phyloP scores from a whole-genome alignment of 441 rosid species.

The Viola pubescens region DNA sequence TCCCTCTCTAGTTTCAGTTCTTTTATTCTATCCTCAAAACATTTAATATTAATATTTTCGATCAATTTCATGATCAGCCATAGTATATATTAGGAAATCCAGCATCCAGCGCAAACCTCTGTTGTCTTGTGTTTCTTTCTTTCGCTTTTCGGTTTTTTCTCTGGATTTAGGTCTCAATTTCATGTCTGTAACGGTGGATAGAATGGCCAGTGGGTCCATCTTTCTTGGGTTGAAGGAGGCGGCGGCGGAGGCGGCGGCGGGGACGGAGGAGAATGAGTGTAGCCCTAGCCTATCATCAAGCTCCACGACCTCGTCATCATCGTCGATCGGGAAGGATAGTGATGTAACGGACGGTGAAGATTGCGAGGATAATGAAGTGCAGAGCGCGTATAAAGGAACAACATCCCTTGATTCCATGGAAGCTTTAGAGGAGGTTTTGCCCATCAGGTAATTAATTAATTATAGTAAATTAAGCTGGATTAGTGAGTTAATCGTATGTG shows the following conservation, averaged over 20 bases:
- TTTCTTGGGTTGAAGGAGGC: not conserved
- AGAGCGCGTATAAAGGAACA: constrained; percentile 43
- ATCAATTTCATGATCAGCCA: no score
- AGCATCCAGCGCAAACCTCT: no score
- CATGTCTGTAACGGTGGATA: no score
- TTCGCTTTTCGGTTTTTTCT: no score
- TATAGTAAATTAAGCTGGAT: not conserved
- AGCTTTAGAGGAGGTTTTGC: constrained; percentile 55
- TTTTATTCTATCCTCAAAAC: no score
- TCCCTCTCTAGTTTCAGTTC: no score
- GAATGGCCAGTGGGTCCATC: no score
- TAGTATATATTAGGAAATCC: no score
- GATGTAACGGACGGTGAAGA: constrained; percentile 35
- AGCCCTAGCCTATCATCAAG: constrained; percentile 26
- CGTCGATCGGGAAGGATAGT: constrained; percentile 60
- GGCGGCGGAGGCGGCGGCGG: not conserved
- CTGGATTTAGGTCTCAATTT: no score
- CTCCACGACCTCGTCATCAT: constrained; percentile 30
- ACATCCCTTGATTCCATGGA: constrained; percentile 37
- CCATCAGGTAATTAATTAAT: constrained; percentile 23
- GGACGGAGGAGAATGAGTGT: constrained; percentile 19
- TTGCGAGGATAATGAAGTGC: constrained; percentile 45
- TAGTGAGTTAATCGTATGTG: no score
- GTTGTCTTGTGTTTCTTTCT: no score
- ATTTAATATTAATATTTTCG: no score